Evolutionary conservation across 768 basidiomycete genomes (phyloP).

Genomic region (Hypholoma sublateritium): DNA sequence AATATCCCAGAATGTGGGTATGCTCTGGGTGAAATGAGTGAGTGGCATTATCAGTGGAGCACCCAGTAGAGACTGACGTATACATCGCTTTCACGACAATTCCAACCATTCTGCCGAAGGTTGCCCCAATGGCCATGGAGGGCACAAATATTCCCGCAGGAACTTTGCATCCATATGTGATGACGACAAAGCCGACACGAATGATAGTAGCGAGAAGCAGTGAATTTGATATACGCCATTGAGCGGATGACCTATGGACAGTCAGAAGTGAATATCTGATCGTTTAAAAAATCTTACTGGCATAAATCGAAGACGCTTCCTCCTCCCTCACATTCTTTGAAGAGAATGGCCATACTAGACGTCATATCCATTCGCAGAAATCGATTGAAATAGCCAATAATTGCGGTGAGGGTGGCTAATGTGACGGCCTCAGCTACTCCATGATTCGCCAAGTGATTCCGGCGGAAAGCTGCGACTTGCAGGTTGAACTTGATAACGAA

Average conservation of each 20-base stretch:
- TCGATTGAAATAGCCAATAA: slow-evolving; percentile 92
- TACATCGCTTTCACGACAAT: slow-evolving; percentile 95
- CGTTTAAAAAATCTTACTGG: slow-evolving; percentile 62
- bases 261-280: background rate
- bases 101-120: slow-evolving; percentile 96
- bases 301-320: slow-evolving; percentile 87
- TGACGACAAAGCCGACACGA: slow-evolving; percentile 79
- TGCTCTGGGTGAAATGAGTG: slow-evolving; percentile 44
- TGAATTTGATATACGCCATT: slow-evolving; percentile 96
- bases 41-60: background rate
- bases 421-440: slow-evolving; percentile 88
- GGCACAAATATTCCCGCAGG: slow-evolving; percentile 98
- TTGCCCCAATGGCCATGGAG: slow-evolving; percentile 98
- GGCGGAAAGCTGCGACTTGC: slow-evolving; percentile 91
- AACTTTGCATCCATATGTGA: slow-evolving; percentile 96
- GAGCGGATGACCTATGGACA: slow-evolving; percentile 67
- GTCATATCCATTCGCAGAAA: slow-evolving; percentile 98
- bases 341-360: slow-evolving; percentile 90
- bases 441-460: slow-evolving; percentile 82
- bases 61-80: slow-evolving; percentile 45
- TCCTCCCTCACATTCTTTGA: slow-evolving; percentile 94
- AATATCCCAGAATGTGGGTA: slow-evolving; percentile 87
- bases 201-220: slow-evolving; percentile 89
- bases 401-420: slow-evolving; percentile 84
- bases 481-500: slow-evolving; percentile 97